Base-by-base conservation (phyloP, 2,329 filamentous ascomycete genomes). In the Trematosphaeria pertusa region DNA sequence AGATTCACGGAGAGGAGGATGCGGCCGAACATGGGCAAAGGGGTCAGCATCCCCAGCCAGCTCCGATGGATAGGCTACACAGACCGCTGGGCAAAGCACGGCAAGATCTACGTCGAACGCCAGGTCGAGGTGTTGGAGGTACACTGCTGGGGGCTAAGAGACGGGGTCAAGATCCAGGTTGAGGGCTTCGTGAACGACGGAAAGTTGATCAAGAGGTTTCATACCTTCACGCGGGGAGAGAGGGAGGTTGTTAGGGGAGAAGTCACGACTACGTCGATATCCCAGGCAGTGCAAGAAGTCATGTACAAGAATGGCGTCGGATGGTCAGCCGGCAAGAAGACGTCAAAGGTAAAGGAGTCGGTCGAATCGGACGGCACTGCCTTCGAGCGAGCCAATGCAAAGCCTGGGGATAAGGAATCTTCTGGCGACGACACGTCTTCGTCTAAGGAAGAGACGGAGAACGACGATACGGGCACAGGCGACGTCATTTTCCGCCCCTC, bases 1-100 rank as follows among this genome's bases (percentile, higher is more conserved):
- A 74, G 83, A 14, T 89, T 89, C 63, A 99, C 94, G 0, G 85
- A 91, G 63, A 78, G 91, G 39, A 82, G 94, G 20, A 99, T 99
- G 94, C 79, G 91, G 37, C 88, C 89, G 2, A 86, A 87, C 14
- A 97, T 97, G 67, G 94, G 93, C 1, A 82, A 86, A 2, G 94
- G 94, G 3, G 87, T 99, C 18, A 94, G 89, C 24, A 99, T 99
- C 36, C 91, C 92, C 0, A 96, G 91, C 57, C 94, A 99, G 71
- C 72, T 95, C 49, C 82, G 94, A 8, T 97, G 89, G 83, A 80
- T 99, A 14, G 80, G 81, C 21, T 99, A 99, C 66, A 89, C 97
- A 8, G 88, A 96, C 62, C 83, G 88, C 10, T 97, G 93, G 93
- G 82, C 89, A 2, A 84, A 84, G 43, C 74, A 83, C 20, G 84